These are phyloP conservation scores for Annulohypoxylon maeteangense DNA, from an alignment of 495 filamentous ascomycete species.

Conservation along the genomic window DNA sequence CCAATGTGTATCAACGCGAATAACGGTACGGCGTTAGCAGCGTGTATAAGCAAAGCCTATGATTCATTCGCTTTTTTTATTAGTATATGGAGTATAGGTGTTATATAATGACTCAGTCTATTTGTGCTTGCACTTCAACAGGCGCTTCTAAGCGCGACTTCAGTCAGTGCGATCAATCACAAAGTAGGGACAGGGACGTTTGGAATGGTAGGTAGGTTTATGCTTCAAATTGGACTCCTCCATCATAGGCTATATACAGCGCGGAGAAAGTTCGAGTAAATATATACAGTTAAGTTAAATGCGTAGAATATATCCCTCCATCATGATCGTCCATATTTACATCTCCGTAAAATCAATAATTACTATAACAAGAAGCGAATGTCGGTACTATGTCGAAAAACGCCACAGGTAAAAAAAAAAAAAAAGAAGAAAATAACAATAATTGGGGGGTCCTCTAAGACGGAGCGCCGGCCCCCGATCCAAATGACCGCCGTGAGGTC, in stretches of 20 bases:
- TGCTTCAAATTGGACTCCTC: not conserved
- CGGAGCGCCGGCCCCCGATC: conserved; percentile 36
- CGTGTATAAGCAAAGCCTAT: not conserved
- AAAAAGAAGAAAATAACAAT: not conserved
- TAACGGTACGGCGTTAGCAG: not conserved
- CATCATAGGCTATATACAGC: conserved; percentile 23
- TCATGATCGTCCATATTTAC: conserved; percentile 22
- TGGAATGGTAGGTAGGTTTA: not conserved
- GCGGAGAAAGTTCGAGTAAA: not conserved
- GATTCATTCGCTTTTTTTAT: not conserved
- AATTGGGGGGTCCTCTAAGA: conserved; percentile 29
- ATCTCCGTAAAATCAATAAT: conserved; percentile 12
- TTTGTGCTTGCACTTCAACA: no score
- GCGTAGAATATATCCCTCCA: not conserved
- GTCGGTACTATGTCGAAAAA: not conserved
- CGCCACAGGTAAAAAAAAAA: not conserved
- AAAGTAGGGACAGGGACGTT: not conserved
- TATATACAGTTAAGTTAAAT: conserved; percentile 28
- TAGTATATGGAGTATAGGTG: not conserved
- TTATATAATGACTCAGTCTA: not conserved
- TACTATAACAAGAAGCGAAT: conserved; percentile 23
- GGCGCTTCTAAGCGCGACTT: no score
- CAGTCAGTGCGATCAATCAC: no score
- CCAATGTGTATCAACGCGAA: not conserved
- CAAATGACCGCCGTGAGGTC: conserved; percentile 27